Conservation (phyloP, 257 asterid species). For the Agastache rugosa region DNA sequence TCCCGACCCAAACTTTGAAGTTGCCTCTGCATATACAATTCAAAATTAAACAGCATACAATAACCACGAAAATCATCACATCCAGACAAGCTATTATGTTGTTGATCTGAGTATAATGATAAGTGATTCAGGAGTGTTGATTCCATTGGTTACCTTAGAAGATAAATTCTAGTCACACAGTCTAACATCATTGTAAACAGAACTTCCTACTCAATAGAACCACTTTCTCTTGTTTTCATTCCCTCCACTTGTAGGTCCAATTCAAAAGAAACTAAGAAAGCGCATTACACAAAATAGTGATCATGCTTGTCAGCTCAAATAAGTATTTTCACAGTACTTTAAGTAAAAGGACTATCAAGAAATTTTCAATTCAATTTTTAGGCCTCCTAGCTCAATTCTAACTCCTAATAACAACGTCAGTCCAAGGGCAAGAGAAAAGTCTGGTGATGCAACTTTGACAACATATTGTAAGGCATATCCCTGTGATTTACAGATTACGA, state of each 20-base stretch:
- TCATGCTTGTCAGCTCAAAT: background rate
- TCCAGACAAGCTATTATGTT: background rate
- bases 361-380: background rate
- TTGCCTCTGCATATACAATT: slow-evolving; percentile 69
- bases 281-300: background rate
- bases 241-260: slow-evolving; percentile 4
- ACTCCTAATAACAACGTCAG: slow-evolving; percentile 10
- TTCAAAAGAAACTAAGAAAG: background rate
- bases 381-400: slow-evolving; percentile 1
- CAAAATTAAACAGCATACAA: slow-evolving; percentile 21
- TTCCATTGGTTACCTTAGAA: background rate
- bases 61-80: background rate
- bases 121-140: background rate
- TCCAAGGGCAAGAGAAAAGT: slow-evolving; percentile 11
- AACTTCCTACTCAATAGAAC: slow-evolving; percentile 7
- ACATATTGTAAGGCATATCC: slow-evolving; percentile 1
- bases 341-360: slow-evolving; percentile 5
- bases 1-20: slow-evolving; percentile 93
- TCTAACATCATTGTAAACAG: slow-evolving; percentile 1
- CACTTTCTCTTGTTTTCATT: background rate
- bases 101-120: background rate
- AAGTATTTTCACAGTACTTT: background rate
- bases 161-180: background rate
- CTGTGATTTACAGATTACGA: background rate
- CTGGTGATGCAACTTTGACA: background rate